phyloP scores from a whole-genome alignment of 2,329 filamentous ascomycete species.

The Hypoxylon sp. region DNA sequence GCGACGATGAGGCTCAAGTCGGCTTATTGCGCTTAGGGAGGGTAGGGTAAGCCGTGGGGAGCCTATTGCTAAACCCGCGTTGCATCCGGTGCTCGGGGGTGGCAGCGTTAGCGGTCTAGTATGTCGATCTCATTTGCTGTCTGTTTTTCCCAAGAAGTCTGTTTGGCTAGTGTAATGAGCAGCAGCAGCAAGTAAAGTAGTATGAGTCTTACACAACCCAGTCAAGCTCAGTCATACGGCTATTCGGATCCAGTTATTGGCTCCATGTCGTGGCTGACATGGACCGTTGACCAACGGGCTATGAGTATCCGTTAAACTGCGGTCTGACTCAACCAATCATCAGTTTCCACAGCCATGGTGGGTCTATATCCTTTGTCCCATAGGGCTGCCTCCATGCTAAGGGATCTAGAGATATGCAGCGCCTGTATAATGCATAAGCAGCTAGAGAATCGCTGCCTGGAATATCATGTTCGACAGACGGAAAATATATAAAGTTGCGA shows the following conservation, averaged over 20 bases:
- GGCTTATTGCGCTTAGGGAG: not conserved
- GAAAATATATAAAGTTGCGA: slow-evolving; percentile 22
- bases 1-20: slow-evolving; percentile 1
- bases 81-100: not conserved
- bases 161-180: not conserved
- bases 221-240: slow-evolving; percentile 15
- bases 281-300: not conserved
- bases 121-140: slow-evolving; percentile 16
- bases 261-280: slow-evolving; percentile 24
- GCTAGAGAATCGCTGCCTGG: slow-evolving; percentile 16
- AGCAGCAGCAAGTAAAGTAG: not conserved
- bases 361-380: slow-evolving; percentile 3
- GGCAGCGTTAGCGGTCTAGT: slow-evolving; percentile 11
- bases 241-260: slow-evolving; percentile 14
- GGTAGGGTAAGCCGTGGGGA: not conserved
- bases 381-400: slow-evolving; percentile 8
- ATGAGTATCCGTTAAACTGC: slow-evolving; percentile 11
- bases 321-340: slow-evolving; percentile 38
- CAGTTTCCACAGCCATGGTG: not conserved
- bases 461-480: not conserved
- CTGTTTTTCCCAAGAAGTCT: not conserved
- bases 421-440: not conserved
- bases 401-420: slow-evolving; percentile 1
- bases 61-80: not conserved
- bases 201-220: slow-evolving; percentile 31